These are phyloP conservation scores for Debaryomyces castellii DNA, from an alignment of 805 yeast species.

Conservation along the genomic window DNA sequence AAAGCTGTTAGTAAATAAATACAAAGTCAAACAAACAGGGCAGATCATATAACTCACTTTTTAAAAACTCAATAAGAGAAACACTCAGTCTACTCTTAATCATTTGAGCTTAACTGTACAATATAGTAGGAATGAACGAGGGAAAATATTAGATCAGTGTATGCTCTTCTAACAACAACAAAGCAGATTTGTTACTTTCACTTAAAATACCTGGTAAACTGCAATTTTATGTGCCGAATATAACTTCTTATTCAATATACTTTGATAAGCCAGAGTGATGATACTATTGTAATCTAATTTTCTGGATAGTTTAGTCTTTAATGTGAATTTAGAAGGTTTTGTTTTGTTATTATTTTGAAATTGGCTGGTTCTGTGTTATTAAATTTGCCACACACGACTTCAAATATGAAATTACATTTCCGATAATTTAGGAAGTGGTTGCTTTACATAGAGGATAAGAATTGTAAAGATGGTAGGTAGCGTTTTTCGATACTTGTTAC, in stretches of 20 bases:
- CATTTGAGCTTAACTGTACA: slow-evolving; percentile 7
- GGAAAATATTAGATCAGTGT: neutral
- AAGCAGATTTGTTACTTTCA: neutral
- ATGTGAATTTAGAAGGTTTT: neutral
- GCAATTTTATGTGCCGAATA: no score
- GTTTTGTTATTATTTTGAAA: slow-evolving; percentile 7
- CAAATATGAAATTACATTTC: neutral
- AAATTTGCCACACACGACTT: slow-evolving; percentile 9
- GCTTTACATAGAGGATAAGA: neutral
- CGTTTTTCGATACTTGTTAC: no score
- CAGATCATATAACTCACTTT: slow-evolving; percentile 30
- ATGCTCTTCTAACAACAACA: neutral
- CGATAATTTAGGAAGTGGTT: neutral
- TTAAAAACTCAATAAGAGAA: slow-evolving; percentile 44
- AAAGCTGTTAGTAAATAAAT: slow-evolving; percentile 23
- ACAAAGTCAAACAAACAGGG: neutral
- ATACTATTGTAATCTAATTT: neutral
- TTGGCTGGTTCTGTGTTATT: slow-evolving; percentile 10
- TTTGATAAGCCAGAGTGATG: neutral
- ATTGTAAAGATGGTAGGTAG: neutral
- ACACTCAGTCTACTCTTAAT: slow-evolving; percentile 19
- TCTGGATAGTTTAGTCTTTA: neutral
- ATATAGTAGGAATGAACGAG: neutral
- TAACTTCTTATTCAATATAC: neutral
- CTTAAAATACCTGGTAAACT: no score